Evolutionary conservation across 805 yeast species (phyloP).

Genomic region (Clavispora fructus): DNA sequence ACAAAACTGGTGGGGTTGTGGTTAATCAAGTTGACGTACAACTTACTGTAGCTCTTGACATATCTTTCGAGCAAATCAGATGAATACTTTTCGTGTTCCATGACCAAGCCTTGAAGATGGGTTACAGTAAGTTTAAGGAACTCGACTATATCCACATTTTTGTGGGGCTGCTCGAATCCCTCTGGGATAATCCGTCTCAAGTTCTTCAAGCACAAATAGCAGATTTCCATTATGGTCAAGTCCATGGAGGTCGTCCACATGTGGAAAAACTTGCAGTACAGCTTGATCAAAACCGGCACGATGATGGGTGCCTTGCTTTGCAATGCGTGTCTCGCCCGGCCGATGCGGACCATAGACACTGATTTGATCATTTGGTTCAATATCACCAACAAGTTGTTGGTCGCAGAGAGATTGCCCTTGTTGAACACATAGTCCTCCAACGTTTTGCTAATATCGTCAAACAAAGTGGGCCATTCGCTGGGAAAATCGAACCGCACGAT

Average conservation of each 20-base stretch:
- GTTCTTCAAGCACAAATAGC: conserved; percentile 72
- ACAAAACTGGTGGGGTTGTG: conserved; percentile 67
- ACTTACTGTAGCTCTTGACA: conserved; percentile 68
- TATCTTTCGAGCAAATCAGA: conserved; percentile 59
- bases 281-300: conserved; percentile 52
- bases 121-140: conserved; percentile 52
- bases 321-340: conserved; percentile 73
- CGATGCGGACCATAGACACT: conserved; percentile 72
- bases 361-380: conserved; percentile 75
- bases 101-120: conserved; percentile 56
- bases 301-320: conserved; percentile 65
- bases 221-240: conserved; percentile 60
- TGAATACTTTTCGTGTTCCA: conserved; percentile 46
- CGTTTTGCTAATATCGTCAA: conserved; percentile 53
- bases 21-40: conserved; percentile 56
- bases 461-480: conserved; percentile 73
- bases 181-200: conserved; percentile 69
- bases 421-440: conserved; percentile 41
- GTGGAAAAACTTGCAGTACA: conserved; percentile 56
- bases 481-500: conserved; percentile 87
- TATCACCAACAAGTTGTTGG: conserved; percentile 60
- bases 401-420: conserved; percentile 42
- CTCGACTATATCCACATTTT: conserved; percentile 51
- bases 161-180: conserved; percentile 68
- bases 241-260: conserved; percentile 54